Evolutionary conservation across 2,329 filamentous ascomycete genomes (phyloP).

Genomic region (Verticillium isaacii): DNA sequence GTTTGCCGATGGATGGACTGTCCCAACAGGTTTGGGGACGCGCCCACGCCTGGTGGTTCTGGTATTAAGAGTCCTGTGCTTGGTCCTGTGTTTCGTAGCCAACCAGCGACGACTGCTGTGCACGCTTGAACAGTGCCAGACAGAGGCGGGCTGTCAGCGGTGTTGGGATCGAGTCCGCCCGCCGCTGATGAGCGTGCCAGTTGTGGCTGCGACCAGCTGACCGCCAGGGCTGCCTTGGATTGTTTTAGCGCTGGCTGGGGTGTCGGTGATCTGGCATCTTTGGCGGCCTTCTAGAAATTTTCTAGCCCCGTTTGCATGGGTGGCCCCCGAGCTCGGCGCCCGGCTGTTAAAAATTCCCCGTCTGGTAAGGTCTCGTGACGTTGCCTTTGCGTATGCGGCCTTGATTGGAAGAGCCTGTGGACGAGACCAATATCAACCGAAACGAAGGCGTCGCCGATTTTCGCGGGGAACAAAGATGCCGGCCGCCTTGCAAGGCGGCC

Average conservation of each 20-base stretch:
- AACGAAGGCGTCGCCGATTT: background rate
- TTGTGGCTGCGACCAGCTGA: background rate
- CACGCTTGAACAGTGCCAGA: background rate
- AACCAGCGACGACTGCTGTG: background rate
- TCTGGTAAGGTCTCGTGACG: background rate
- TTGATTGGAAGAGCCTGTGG: background rate
- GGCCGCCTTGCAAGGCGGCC: background rate
- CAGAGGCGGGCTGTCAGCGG: background rate
- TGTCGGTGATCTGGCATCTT: background rate
- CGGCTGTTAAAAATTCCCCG: background rate
- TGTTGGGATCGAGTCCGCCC: background rate
- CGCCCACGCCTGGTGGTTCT: background rate
- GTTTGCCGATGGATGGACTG: background rate
- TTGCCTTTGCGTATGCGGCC: background rate
- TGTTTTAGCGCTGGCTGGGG: background rate
- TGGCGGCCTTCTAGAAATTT: background rate
- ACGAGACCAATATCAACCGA: too few relatives aligned
- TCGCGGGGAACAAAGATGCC: background rate
- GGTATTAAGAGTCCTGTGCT: background rate
- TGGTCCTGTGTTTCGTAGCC: background rate
- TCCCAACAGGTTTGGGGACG: background rate
- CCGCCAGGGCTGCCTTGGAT: background rate
- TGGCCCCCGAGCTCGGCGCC: background rate
- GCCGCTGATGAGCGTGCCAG: background rate
- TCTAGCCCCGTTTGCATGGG: background rate